phyloP scores from a whole-genome alignment of 805 yeast species.

The Candida morakotiae region DNA sequence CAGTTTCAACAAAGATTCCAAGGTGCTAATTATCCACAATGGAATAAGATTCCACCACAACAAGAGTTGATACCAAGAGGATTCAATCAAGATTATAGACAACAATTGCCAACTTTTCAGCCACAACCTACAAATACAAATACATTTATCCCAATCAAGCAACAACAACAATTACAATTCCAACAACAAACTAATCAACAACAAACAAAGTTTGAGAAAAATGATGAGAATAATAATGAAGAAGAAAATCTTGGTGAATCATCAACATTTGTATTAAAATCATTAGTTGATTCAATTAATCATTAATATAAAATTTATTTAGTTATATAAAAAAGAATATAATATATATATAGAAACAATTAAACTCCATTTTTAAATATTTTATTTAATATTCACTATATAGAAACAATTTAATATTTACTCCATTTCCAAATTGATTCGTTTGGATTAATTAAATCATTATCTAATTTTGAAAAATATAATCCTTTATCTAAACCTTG shows the following conservation, averaged over 20 bases:
- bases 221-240: slow-evolving; percentile 5
- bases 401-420: no score
- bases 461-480: slow-evolving; percentile 17
- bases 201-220: no score
- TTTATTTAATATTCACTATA: no score
- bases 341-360: neutral
- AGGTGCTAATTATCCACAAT: slow-evolving; percentile 1
- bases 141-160: neutral
- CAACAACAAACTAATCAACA: no score
- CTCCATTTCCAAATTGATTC: slow-evolving; percentile 37
- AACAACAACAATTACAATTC: neutral
- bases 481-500: slow-evolving; percentile 22
- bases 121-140: neutral
- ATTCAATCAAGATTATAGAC: neutral
- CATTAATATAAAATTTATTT: slow-evolving; percentile 13
- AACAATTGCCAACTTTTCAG: neutral
- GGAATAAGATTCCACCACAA: neutral
- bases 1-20: slow-evolving; percentile 5
- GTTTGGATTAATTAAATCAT: slow-evolving; percentile 34
- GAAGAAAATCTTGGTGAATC: slow-evolving; percentile 8
- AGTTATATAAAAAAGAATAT: neutral
- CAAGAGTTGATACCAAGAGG: slow-evolving; percentile 3
- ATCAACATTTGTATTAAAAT: slow-evolving; percentile 30
- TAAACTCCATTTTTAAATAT: no score
- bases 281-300: slow-evolving; percentile 40